These are phyloP conservation scores for Fennellomyces sp. DNA, from an alignment of 371 early-diverging fungal species.

Conservation along the genomic window DNA sequence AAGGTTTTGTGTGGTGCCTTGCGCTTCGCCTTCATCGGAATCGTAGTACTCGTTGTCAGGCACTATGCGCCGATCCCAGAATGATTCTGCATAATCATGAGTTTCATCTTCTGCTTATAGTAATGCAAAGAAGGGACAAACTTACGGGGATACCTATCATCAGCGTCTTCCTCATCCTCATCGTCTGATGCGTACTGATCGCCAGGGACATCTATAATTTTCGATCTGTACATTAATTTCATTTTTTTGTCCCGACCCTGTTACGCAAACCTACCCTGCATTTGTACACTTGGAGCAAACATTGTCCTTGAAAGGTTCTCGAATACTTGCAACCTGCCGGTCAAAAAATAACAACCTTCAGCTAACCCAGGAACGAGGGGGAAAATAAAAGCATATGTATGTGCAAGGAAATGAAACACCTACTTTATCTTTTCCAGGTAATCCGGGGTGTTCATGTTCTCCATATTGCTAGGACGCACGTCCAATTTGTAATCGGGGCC, in stretches of 20 bases:
- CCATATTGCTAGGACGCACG: slow-evolving; percentile 89
- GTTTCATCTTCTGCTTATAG: background rate
- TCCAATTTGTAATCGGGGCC: slow-evolving; percentile 87
- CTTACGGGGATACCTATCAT: slow-evolving; percentile 56
- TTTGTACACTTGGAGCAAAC: slow-evolving; percentile 75
- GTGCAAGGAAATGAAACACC: slow-evolving; percentile 1
- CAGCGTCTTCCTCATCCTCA: slow-evolving; percentile 53
- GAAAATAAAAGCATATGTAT: background rate
- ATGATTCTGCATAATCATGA: slow-evolving; percentile 35
- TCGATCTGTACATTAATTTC: no score
- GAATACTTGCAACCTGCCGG: slow-evolving; percentile 46
- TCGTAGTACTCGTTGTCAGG: slow-evolving; percentile 72
- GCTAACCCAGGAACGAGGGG: background rate
- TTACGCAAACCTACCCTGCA: slow-evolving; percentile 50
- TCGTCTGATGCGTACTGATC: slow-evolving; percentile 54
- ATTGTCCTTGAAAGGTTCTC: slow-evolving; percentile 82
- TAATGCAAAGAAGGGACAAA: background rate
- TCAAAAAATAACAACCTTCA: slow-evolving; percentile 1
- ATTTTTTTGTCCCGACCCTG: no score
- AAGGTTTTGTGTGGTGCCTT: slow-evolving; percentile 25
- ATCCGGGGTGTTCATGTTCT: slow-evolving; percentile 81
- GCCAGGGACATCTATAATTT: slow-evolving; percentile 43
- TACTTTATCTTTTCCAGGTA: slow-evolving; percentile 79
- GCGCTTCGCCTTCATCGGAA: slow-evolving; percentile 68
- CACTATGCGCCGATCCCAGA: slow-evolving; percentile 62